phyloP scores from a whole-genome alignment of 768 basidiomycete genomes.

The Neoboletus magnificus region DNA sequence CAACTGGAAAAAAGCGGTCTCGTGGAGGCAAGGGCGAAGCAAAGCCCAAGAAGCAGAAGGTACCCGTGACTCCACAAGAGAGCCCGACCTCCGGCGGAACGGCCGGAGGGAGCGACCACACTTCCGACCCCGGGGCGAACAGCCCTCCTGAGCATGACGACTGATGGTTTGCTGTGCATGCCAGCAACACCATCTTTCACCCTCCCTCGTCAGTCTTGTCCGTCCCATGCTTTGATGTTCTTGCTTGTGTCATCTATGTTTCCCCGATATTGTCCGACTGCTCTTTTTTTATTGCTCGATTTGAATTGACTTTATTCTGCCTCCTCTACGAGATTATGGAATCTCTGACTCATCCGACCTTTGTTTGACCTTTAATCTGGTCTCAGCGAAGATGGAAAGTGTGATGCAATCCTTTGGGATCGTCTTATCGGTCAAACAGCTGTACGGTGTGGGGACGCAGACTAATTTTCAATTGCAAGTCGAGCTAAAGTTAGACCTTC shows the following conservation, averaged over 20 bases:
- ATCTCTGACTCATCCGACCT: constrained; percentile 17
- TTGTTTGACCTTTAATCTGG: constrained; percentile 33
- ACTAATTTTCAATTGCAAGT: constrained; percentile 20
- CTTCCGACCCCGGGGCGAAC: constrained; percentile 21
- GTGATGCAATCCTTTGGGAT: constrained; percentile 21
- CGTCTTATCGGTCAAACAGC: constrained; percentile 32
- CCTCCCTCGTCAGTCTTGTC: constrained; percentile 1
- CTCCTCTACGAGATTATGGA: constrained; percentile 19
- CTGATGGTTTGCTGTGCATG: constrained; percentile 8
- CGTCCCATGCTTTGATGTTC: constrained; percentile 9
- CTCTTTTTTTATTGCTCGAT: constrained; percentile 6
- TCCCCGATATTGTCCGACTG: background rate
- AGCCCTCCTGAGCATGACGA: constrained; percentile 27
- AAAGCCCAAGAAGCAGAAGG: constrained; percentile 35
- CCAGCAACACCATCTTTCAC: background rate
- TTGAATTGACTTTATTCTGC: constrained; percentile 27
- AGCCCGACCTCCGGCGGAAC: constrained; percentile 24
- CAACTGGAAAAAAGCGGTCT: constrained; percentile 28
- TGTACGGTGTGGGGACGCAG: constrained; percentile 17
- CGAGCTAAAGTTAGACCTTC: background rate
- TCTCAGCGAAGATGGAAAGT: constrained; percentile 13
- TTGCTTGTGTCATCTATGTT: constrained; percentile 12
- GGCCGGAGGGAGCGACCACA: constrained; percentile 27
- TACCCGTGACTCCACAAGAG: constrained; percentile 2
- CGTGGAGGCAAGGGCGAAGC: constrained; percentile 30